A percentile compares a stretch with the other conserved stretches of the same genome.
Evolutionary conservation across 2,329 filamentous ascomycete genomes (phyloP).

Genomic region (Aspergillus pseudoterreus): DNA sequence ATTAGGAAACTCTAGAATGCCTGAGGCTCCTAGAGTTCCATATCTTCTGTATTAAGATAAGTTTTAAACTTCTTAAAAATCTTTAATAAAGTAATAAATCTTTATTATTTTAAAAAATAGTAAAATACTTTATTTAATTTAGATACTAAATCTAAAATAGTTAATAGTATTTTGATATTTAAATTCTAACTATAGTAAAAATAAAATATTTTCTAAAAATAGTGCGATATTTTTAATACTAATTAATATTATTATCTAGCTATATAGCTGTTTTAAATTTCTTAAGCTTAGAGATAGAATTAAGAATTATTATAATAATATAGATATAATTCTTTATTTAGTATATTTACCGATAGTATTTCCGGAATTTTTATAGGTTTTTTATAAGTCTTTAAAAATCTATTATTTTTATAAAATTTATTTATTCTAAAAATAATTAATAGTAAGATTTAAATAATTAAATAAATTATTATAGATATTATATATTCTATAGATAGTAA

Average conservation of each 20-base stretch:
- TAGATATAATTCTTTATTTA: neutral
- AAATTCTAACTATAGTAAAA: neutral
- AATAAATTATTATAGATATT: conserved; percentile 3
- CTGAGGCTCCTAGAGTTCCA: no score
- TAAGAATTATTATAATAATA: neutral
- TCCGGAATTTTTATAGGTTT: neutral
- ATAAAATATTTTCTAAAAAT: conserved; percentile 1
- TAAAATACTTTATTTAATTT: neutral
- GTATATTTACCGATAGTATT: neutral
- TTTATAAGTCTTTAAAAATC: neutral
- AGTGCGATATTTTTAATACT: conserved; percentile 1
- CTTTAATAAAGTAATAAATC: no score
- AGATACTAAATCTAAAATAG: neutral
- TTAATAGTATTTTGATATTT: neutral
- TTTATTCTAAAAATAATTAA: neutral
- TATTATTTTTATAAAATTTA: neutral
- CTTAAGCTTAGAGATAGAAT: neutral
- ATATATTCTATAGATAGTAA: neutral
- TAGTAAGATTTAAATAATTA: conserved; percentile 1
- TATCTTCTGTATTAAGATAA: no score
- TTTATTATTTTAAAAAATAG: neutral
- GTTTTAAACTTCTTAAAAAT: no score
- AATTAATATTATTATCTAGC: neutral
- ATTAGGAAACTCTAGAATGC: no score
- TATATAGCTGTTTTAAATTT: neutral